A percentile compares a stretch with the other conserved stretches of the same genome.
Conservation (phyloP, 148 eudicot genomes). For the Rheum nobile region DNA sequence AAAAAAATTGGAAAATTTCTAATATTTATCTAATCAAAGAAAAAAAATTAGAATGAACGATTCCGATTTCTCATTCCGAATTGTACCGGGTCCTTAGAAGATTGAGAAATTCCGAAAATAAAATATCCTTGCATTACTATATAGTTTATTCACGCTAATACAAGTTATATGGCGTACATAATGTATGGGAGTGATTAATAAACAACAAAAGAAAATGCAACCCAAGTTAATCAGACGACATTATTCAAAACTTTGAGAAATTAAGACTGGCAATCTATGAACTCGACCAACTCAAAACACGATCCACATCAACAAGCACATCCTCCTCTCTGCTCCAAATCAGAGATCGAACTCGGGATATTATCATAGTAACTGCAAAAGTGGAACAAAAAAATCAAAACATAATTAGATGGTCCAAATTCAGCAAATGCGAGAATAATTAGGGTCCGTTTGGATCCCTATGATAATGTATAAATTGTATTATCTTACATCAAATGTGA, state of each 20-base stretch:
- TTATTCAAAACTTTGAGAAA: not conserved
- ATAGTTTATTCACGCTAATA: not conserved
- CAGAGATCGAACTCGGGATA: constrained; percentile 29
- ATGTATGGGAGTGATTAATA: not conserved
- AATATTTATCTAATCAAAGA: too few relatives aligned
- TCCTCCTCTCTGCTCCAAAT: constrained; percentile 22
- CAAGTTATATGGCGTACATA: not conserved
- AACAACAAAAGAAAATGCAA: not conserved
- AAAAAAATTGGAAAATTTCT: too few relatives aligned
- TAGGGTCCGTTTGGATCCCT: not conserved
- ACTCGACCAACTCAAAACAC: not conserved
- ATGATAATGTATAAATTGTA: too few relatives aligned
- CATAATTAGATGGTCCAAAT: not conserved
- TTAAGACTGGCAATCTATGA: not conserved
- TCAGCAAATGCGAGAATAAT: not conserved
- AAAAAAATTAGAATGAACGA: too few relatives aligned
- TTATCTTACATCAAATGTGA: too few relatives aligned
- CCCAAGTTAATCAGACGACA: not conserved
- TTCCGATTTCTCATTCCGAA: too few relatives aligned
- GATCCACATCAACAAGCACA: constrained; percentile 26
- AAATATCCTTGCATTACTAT: not conserved
- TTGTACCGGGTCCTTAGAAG: too few relatives aligned
- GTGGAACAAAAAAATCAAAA: not conserved
- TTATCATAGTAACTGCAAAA: constrained; percentile 23
- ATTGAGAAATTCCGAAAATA: not conserved